These are phyloP conservation scores for Penicillium sp. DNA, from an alignment of 2,329 filamentous ascomycete genomes.

Conservation along the genomic window DNA sequence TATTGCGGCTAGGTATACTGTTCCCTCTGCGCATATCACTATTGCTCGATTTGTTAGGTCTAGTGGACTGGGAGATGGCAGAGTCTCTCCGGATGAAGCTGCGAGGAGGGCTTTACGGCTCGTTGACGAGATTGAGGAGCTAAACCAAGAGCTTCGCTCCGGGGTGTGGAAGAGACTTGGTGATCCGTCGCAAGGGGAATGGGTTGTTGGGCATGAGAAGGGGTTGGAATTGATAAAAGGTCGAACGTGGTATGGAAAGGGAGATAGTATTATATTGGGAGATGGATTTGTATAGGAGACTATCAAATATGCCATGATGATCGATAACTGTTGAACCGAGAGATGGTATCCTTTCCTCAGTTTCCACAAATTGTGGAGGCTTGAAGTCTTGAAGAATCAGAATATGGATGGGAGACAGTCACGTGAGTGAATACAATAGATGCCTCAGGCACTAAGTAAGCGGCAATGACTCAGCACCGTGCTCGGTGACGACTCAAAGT, in stretches of 20 bases:
- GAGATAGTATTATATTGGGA: slow-evolving; percentile 61
- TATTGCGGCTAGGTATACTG: slow-evolving; percentile 75
- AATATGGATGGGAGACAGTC: no score
- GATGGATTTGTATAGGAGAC: slow-evolving; percentile 43
- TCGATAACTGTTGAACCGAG: no score
- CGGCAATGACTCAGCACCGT: slow-evolving; percentile 18
- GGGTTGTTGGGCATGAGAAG: slow-evolving; percentile 81
- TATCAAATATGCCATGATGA: not conserved
- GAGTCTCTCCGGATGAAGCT: slow-evolving; percentile 33
- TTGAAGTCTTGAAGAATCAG: no score
- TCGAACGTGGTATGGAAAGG: slow-evolving; percentile 81
- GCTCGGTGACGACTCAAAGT: slow-evolving; percentile 24
- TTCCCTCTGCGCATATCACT: slow-evolving; percentile 86
- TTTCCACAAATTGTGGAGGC: no score
- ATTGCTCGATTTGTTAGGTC: slow-evolving; percentile 73
- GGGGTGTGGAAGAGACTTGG: slow-evolving; percentile 62
- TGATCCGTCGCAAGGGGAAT: slow-evolving; percentile 59
- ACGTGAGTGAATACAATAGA: no score
- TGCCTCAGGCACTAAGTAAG: slow-evolving; percentile 4
- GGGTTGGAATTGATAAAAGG: slow-evolving; percentile 75
- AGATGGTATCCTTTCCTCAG: no score
- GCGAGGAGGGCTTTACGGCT: slow-evolving; percentile 58
- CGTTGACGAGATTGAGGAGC: slow-evolving; percentile 65
- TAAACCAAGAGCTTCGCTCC: slow-evolving; percentile 70
- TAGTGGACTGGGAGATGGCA: slow-evolving; percentile 50